Percentiles rank a stretch among this genome's conserved stretches.
phyloP scores from a whole-genome alignment of 2,329 filamentous ascomycete genomes.

The Ramichloridium luteum region DNA sequence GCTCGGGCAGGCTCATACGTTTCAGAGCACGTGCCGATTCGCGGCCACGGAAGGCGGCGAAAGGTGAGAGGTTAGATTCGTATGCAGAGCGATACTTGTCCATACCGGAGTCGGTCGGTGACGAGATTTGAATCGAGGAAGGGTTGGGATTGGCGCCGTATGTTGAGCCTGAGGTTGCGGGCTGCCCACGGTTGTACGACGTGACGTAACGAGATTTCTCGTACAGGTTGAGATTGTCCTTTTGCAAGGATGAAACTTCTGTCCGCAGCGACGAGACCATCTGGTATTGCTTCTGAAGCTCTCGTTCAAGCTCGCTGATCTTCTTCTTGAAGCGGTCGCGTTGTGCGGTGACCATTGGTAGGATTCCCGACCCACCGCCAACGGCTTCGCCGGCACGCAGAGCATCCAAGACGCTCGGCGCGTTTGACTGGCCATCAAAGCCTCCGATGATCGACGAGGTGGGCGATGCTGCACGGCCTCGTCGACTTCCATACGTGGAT shows the following conservation, averaged over 20 bases:
- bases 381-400: slow-evolving; percentile 54
- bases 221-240: slow-evolving; percentile 90
- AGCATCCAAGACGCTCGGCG: slow-evolving; percentile 39
- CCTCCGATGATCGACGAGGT: slow-evolving; percentile 98
- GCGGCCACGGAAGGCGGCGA: slow-evolving; percentile 87
- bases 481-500: slow-evolving; percentile 46
- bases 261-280: slow-evolving; percentile 76
- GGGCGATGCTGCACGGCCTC: slow-evolving; percentile 66
- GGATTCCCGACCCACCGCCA: slow-evolving; percentile 70
- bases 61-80: slow-evolving; percentile 89
- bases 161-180: slow-evolving; percentile 54
- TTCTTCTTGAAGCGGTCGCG: slow-evolving; percentile 97
- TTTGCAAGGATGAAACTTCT: slow-evolving; percentile 83
- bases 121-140: slow-evolving; percentile 52
- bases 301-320: slow-evolving; percentile 78
- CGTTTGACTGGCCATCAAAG: slow-evolving; percentile 49
- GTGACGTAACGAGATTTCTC: slow-evolving; percentile 97
- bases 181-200: slow-evolving; percentile 67
- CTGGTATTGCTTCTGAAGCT: slow-evolving; percentile 72
- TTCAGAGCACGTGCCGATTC: slow-evolving; percentile 85
- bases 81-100: slow-evolving; percentile 87
- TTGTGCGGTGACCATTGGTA: slow-evolving; percentile 97
- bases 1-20: slow-evolving; percentile 82
- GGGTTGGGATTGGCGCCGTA: slow-evolving; percentile 55
- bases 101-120: slow-evolving; percentile 43